These are phyloP conservation scores for Quillaja saponaria DNA, from an alignment of 306 rosid species.

Conservation along the genomic window DNA sequence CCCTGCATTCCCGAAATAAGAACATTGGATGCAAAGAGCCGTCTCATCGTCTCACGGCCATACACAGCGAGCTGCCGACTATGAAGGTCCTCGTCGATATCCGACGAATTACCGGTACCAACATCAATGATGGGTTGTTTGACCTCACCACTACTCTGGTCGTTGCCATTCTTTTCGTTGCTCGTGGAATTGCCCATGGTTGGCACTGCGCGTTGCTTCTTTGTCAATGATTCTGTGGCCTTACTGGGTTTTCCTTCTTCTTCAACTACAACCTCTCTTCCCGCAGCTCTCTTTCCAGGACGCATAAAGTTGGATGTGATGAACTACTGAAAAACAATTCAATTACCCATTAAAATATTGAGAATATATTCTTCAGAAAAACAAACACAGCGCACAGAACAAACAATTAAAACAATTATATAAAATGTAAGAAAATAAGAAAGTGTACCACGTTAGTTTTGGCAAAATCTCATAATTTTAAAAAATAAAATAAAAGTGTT, in stretches of 20 bases:
- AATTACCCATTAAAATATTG: not conserved
- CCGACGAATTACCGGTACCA: constrained; percentile 19
- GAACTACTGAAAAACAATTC: constrained; percentile 29
- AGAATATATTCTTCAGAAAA: too few species aligned
- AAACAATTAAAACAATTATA: too few species aligned
- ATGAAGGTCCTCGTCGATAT: constrained; percentile 41
- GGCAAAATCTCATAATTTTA: too few species aligned
- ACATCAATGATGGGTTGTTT: constrained; percentile 19
- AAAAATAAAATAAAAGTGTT: too few species aligned
- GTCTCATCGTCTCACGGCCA: constrained; percentile 41
- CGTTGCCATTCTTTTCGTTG: constrained; percentile 1
- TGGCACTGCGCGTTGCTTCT: constrained; percentile 27
- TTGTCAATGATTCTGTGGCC: constrained; percentile 16
- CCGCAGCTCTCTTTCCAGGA: constrained; percentile 42
- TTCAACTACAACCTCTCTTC: constrained; percentile 30
- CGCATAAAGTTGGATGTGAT: constrained; percentile 37
- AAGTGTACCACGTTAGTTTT: too few species aligned
- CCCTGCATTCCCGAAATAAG: constrained; percentile 37
- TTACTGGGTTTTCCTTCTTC: constrained; percentile 21
- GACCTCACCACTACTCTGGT: not conserved
- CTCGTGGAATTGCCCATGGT: not conserved
- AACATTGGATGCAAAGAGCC: constrained; percentile 39
- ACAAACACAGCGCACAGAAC: too few species aligned
- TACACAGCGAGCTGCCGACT: constrained; percentile 40
- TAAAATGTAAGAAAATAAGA: too few species aligned